These are phyloP conservation scores for Plasmodium vivax DNA, from an alignment of 169 alveolate species.

Conservation along the genomic window DNA sequence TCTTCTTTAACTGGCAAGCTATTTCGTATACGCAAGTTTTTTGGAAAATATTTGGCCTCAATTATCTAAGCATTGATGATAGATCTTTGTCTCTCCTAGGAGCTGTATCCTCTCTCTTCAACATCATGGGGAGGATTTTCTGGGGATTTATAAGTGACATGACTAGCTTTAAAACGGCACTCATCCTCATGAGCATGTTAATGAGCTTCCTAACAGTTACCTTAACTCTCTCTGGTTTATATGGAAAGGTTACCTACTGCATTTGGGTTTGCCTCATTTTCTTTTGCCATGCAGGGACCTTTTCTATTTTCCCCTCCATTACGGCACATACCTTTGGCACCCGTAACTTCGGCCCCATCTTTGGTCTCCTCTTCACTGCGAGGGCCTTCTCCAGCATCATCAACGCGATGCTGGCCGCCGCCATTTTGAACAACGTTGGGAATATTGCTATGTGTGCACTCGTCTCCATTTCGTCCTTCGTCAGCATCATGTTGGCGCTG, in stretches of 20 bases:
- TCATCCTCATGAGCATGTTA: constrained; percentile 46
- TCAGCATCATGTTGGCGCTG: constrained; percentile 52
- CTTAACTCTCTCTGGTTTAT: constrained; percentile 48
- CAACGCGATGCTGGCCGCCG: constrained; percentile 59
- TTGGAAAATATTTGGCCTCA: constrained; percentile 65
- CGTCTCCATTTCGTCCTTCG: constrained; percentile 53
- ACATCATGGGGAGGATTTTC: constrained; percentile 46
- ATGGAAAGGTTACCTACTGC: constrained; percentile 38
- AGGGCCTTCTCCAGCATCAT: constrained; percentile 57
- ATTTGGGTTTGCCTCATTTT: constrained; percentile 66
- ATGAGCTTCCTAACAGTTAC: constrained; percentile 67
- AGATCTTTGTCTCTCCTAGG: constrained; percentile 60
- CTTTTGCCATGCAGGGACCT: constrained; percentile 75
- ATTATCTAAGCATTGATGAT: constrained; percentile 51
- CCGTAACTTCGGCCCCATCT: constrained; percentile 79
- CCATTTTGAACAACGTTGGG: constrained; percentile 34
- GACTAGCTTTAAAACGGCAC: constrained; percentile 43
- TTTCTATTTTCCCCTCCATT: constrained; percentile 79
- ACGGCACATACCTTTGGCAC: constrained; percentile 80
- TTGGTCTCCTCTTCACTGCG: constrained; percentile 81
- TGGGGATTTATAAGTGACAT: constrained; percentile 67
- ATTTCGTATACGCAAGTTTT: constrained; percentile 65
- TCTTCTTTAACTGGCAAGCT: constrained; percentile 72
- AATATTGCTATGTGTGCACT: constrained; percentile 68
- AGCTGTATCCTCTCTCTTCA: constrained; percentile 46